Base-by-base conservation (phyloP, 1,284 basidiomycete species). In the Cryptococcus floricola region DNA sequence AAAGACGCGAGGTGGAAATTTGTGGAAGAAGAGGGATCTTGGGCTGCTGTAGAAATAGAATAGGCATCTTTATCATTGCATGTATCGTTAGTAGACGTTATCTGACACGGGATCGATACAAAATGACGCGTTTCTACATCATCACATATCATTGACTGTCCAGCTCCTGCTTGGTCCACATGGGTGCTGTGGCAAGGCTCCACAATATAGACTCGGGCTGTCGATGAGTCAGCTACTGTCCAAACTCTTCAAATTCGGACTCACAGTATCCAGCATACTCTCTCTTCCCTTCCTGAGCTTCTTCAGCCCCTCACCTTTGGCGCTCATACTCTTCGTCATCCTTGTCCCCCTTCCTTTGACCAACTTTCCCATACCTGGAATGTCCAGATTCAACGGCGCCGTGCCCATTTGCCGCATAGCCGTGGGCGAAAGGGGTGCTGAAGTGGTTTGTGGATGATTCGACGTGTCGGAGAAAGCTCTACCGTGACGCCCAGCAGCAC, bases 141-240 rank as follows among this genome's bases (percentile, higher is more conserved):
- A 19, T n/a, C 18, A 18, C 5, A 12, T n/a, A 44, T 44, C 42
- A 18, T 23, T 23, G 23, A 23, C 25, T 18, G 27, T 46, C n/a
- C 42, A 38, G 0, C 12, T 9, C 28, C 9, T 7, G 27, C 44
- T 51, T 60, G 18, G 57, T 60, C 65, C 65, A 66, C n/a, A 62
- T 19, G 7, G 58, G 56, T 3, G 59, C 65, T 5, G 65, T 64
- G 18, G 65, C 65, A 18, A 67, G 55, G 39, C 63, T 64, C 16
- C 61, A 44, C 52, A 67, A 39, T 28, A 64, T 64, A 2, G 61
- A 58, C 44, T 64, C 61, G 10, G 65, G 54, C 65, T 66, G 42
- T 10, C 27, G 9, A 42, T 23, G 16, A 13, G 41, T 54, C 49
- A 52, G 43, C 18, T 8, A 6, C 19, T 16, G 14, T 6, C 25